Conservation (phyloP, 2,329 filamentous ascomycete genomes). For the Drechslerella stenobrocha region DNA sequence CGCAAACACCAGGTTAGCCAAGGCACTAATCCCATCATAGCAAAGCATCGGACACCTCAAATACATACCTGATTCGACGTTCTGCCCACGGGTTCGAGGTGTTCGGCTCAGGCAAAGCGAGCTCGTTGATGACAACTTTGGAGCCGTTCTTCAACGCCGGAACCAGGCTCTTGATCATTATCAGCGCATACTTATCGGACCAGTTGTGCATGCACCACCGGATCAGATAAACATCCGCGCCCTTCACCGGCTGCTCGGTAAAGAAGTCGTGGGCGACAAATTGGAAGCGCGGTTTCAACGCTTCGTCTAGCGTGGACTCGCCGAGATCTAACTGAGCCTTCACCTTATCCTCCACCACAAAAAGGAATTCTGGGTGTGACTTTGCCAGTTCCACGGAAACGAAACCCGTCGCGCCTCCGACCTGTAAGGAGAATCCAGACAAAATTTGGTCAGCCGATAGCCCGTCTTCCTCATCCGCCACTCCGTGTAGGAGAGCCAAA, state of each 20-base stretch:
- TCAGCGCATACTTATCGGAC: conserved; percentile 61
- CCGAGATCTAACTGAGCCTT: conserved; percentile 40
- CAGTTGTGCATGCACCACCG: conserved; percentile 67
- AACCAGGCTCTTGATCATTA: conserved; percentile 60
- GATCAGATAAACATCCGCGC: conserved; percentile 65
- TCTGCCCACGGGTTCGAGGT: conserved; percentile 42
- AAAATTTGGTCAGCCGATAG: not conserved
- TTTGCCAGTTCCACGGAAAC: conserved; percentile 63
- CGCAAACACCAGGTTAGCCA: conserved; percentile 50
- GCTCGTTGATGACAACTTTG: conserved; percentile 58
- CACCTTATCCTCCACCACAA: conserved; percentile 62
- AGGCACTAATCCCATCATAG: conserved; percentile 15
- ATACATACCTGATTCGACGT: conserved; percentile 52
- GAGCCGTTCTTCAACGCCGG: conserved; percentile 64
- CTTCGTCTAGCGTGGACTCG: conserved; percentile 16
- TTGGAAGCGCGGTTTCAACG: conserved; percentile 53
- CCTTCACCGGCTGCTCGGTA: conserved; percentile 61
- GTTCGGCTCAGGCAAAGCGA: conserved; percentile 52
- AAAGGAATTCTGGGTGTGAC: conserved; percentile 60
- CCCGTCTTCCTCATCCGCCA: not conserved
- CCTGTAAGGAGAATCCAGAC: not conserved
- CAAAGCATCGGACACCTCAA: not conserved
- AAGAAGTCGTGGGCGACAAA: conserved; percentile 64
- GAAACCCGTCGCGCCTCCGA: conserved; percentile 64
- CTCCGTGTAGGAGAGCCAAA: too few relatives aligned